These are phyloP conservation scores for Pouteria campechiana DNA, from an alignment of 179 eudicot genomes.

Conservation along the genomic window DNA sequence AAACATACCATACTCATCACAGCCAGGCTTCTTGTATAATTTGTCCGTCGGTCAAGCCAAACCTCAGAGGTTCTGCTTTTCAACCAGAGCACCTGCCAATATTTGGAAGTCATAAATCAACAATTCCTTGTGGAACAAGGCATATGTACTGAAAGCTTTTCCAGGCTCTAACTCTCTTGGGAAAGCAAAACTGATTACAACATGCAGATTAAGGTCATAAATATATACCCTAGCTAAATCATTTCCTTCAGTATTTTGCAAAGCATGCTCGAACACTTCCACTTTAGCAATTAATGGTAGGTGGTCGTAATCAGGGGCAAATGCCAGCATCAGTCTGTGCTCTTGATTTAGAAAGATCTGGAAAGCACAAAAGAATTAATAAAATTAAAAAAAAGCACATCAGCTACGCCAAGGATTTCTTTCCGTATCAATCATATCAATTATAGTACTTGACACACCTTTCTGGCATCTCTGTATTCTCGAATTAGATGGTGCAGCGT, in stretches of 20 bases:
- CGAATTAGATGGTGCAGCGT: slow-evolving; percentile 92
- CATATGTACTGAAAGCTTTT: no score
- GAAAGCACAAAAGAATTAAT: slow-evolving; percentile 8
- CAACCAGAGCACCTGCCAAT: slow-evolving; percentile 79
- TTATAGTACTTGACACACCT: slow-evolving; percentile 31
- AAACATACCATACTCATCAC: slow-evolving; percentile 94
- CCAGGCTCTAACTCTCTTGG: no score
- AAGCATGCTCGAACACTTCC: slow-evolving; percentile 88
- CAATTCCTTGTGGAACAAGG: no score
- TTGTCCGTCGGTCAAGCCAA: slow-evolving; percentile 93
- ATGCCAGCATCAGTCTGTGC: slow-evolving; percentile 81
- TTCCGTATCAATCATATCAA: no score
- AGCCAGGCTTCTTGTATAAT: slow-evolving; percentile 97
- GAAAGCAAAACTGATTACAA: no score
- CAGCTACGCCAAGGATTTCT: no score
- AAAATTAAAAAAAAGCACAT: not conserved
- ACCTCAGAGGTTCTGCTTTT: slow-evolving; percentile 98
- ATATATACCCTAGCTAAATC: slow-evolving; percentile 71
- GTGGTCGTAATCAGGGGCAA: slow-evolving; percentile 91
- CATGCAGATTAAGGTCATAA: no score
- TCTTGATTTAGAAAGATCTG: slow-evolving; percentile 93
- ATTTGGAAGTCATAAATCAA: no score
- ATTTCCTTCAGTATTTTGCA: slow-evolving; percentile 89
- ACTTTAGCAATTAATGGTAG: slow-evolving; percentile 93
- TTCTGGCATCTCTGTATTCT: slow-evolving; percentile 96